Base-by-base conservation (phyloP, 208 protist species). In the Balamuthia mandrillaris region DNA sequence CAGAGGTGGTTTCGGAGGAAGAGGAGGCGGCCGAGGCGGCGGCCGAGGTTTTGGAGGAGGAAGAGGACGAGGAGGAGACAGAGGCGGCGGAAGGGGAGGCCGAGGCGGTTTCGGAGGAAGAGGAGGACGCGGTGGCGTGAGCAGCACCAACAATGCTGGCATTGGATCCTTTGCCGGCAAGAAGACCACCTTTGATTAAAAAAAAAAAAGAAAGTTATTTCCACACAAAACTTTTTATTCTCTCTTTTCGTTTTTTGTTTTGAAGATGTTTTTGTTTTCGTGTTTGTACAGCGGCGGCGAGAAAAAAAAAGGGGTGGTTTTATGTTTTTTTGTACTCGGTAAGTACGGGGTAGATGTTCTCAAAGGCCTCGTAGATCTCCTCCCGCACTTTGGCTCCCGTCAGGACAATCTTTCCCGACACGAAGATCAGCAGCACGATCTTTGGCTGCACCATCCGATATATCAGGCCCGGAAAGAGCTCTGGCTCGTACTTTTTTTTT, bases 401-500 rank as follows among this genome's bases (percentile, higher is more conserved):
- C 1, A 97, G 70, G 2, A 97, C 95, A 37, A 97, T 93, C 61
- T 97, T 97, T 27, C 96, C 96, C 16, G 94, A 96, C 1, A 96
- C 95, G 60, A 97, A 97, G 72, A 97, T 96, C 10, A 97, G 87
- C 12, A 97, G 70, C n/a, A 94, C 88, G 41, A 96, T 87, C 83
- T 96, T 96, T 31, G 95, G 94, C 37, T 90, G 37, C 54, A 92
- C 51, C 94, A 96, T 96, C 21, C 91, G 88, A 70, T 96, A 96
- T 68, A 97, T 93, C 24, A 97, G 88, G 49, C 95, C 95, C 41
- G 95, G 95, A 37, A 83, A 83, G 39, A 83, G 51, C 33, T 83
- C 75, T 3, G 75, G 75, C 41, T 83, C 75, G 51, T 83, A 83
- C 68, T 77, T 21, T 18, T n/a, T n/a, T n/a, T n/a, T n/a, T n/a